Base-by-base conservation (phyloP, 2,329 filamentous ascomycete genomes). In the Neoarthrinium moseri region DNA sequence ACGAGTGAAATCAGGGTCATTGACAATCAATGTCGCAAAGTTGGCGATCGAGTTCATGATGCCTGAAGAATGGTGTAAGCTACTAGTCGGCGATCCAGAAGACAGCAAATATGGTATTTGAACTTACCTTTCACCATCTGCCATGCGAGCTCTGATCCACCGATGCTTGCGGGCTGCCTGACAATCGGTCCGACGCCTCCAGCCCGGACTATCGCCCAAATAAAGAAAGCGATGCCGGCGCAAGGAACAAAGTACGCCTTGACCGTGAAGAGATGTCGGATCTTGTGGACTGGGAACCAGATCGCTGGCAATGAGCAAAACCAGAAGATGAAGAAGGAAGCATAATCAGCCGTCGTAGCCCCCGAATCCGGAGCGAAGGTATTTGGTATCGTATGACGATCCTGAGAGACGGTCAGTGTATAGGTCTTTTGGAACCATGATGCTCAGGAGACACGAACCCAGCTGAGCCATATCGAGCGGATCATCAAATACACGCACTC, bases 1-100 rank as follows among this genome's bases (percentile, higher is more conserved):
- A 63, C 91, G 86, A 17, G 88, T 75, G 64, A 95, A 96, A 60
- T 95, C 90, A 0, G 87, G 87, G 54, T 89, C 84, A 63, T 95
- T 84, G 49, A 86, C 78, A 55, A 96, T 94, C 26, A 96, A 76
- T 0, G 91, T 90, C 1, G 90, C 88, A 60, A 96, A 96, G 70
- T 96, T 96, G 57, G 89, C 87, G 53, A 96, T 91, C 4, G 88
- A 85, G 20, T 80, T 85, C 90, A 96, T 95, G 67, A 95, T 84
- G 29, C 89, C 47, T 48, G 15, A 17, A n/a, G 13, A 3, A n/a
- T 8, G 17, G 11, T 20, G 5, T 18, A 23, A n/a, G 20, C 5
- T 4, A n/a, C 21, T 23, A 12, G 12, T 5, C 8, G 4, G 23
- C 23, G 17, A 13, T 26, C 15, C n/a, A n/a, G n/a, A n/a, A n/a